Base-by-base conservation (phyloP, 257 asterid species). In the Coffea canephora region DNA sequence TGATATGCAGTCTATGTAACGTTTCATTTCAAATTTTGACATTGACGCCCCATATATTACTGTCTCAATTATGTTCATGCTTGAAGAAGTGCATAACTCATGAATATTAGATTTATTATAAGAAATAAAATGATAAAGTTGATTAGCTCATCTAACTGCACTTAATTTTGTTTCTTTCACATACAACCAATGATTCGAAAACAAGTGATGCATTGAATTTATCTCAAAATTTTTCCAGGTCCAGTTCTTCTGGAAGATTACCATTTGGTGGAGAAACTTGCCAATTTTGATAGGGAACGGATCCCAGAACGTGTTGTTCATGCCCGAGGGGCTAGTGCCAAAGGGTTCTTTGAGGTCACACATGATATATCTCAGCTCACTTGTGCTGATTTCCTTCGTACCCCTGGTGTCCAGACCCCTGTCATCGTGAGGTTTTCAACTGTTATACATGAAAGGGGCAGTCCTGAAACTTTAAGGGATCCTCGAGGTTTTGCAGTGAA, bases 271-370 rank as follows among this genome's bases (percentile, higher is more conserved):
- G 89, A 85, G 81, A 85, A 85, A 81, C 85, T 83, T 73, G 87
- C 87, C 45, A 83, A 85, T 81, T 85, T 85, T 71, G 89, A 85
- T 48, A 73, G 89, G 54, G 89, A 85, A 78, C 80, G 87, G 64
- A 83, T 85, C 36, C 87, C 89, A 0, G 87, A 83, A 49, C 85
- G 87, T 41, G 89, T 86, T 75, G 89, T 86, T 69, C 89, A 86
- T 76, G 89, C 89, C 66, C 66, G 89, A 48, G 89, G 89, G 71
- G 87, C 87, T 66, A 81, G 89, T 73, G 89, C 89, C 66, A 83
- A 86, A 52, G 89, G 89, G 4, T 86, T 77, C 27, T 86, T 86
- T 52, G 89, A 83, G 77, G 89, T 81, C 74, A 83, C 87, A 16
- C 83, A 86, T 80, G 89, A 81, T 16, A 81, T 83, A 19, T 25